Evolutionary conservation across 805 yeast genomes (phyloP), one percentile per base, ranked within the genome.

Genomic region (Ogataea methylovora): DNA sequence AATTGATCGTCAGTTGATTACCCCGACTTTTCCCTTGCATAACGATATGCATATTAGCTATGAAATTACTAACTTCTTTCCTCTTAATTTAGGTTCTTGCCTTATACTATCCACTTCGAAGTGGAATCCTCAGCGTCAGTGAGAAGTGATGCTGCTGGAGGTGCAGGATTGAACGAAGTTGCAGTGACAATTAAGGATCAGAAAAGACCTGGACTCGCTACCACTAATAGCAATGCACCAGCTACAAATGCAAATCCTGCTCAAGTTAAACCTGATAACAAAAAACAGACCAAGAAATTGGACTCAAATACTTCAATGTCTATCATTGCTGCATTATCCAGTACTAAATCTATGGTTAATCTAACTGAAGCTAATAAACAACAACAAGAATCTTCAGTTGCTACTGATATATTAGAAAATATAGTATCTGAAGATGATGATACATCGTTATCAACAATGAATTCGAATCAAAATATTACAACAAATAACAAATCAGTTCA

Each of bases 31-130:
- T n/a, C 8, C 28, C 5, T n/a, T 20, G 5, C 6, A 10, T 13
- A 4, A 15, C 17, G 17, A 5, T 27, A n/a, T n/a, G n/a, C n/a
- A n/a, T n/a, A n/a, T n/a, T n/a, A n/a, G n/a, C 24, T 29, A 13
- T 10, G 13, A 10, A 16, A 19, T 6, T 35, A 31, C 32, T 38
- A 50, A 51, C 48, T 45, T 36, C 41, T 14, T 24, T 24, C 11
- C 9, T 14, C n/a, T 32, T 10, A 20, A 17, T n/a, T 29, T 38
- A 73, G 82, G 31, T 80, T 81, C 45, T 61, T 82, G 30, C 92
- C 92, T 2, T 76, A 76, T 48, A 78, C 86, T 4, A 86, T 81
- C n/a, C 84, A 80, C 42, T 73, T 73, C 42, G 75, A 73, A 42
- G 69, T 73, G 3, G 52, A 54, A 8, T 19, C 47, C 4, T 33